Base-by-base conservation (phyloP, 352 stramenopile species). In the Pythium plurisporium region DNA sequence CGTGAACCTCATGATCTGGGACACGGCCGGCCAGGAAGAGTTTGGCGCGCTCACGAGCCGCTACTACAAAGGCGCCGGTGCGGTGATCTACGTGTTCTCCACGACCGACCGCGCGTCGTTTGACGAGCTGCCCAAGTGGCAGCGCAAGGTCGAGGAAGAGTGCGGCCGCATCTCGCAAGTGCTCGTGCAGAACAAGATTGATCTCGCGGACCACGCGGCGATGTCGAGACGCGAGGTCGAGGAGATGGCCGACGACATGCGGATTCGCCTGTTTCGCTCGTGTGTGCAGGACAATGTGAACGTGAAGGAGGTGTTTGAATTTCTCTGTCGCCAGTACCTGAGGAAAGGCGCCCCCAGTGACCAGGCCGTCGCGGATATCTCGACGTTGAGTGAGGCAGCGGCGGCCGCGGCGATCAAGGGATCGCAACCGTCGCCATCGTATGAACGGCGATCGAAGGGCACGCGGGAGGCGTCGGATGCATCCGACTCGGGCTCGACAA, bases 1-100 rank as follows among this genome's bases (percentile, higher is more conserved):
- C 8, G 67, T 93, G 36, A 82, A 85, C 49, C 71, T 89, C 44
- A 83, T 88, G 83, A 86, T 94, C 56, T 93, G 83, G 82, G 80
- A 92, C 60, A 90, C 78, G 20, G 82, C 82, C 10, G 82, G 82
- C 20, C 79, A 94, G 45, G 82, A 93, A 68, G 70, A 90, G 54
- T 93, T 93, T 57, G 85, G 85, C 26, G 68, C 77, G n/a, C 68
- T 91, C 27, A 91, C 79, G 37, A 82, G 77, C 37, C 79, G 76
- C 53, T 93, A 93, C 59, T 95, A 91, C 57, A 86, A 86, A 64
- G 77, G 77, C 34, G 80, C 80, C 19, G 75, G 75, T 19, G 80
- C 77, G 0, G 80, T 85, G 31, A 76, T 90, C 45, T 90, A 87
- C 57, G 80, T 90, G 33, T 90, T 90, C 47, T 90, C 80, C 11